phyloP scores from a whole-genome alignment of 2,329 filamentous ascomycete species.

The Teratosphaeria destructans region DNA sequence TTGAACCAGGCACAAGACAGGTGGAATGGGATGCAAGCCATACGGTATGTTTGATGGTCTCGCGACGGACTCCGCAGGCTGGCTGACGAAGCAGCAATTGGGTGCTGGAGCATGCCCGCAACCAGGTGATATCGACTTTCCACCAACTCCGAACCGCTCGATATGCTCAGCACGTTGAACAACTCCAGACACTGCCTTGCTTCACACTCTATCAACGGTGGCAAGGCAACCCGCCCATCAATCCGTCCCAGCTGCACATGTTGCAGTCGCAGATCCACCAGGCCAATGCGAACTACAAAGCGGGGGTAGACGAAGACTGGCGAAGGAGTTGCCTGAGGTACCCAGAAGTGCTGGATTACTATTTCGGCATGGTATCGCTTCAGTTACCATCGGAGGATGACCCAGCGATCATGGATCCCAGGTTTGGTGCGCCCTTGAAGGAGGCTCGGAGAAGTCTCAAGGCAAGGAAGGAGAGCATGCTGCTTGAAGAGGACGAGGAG shows the following conservation, averaged over 20 bases:
- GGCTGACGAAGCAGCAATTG: conserved; percentile 28
- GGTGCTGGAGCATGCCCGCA: conserved; percentile 36
- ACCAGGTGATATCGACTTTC: conserved; percentile 35
- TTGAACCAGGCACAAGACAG: conserved; percentile 22
- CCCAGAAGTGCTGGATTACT: conserved; percentile 73
- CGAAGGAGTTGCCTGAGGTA: conserved; percentile 63
- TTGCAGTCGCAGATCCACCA: conserved; percentile 46
- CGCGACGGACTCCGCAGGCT: not conserved
- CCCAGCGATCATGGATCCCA: conserved; percentile 27
- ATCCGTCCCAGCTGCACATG: conserved; percentile 29
- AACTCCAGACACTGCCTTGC: conserved; percentile 35
- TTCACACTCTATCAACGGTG: conserved; percentile 38
- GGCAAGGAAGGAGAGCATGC: conserved; percentile 20
- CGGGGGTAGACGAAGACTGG: conserved; percentile 72
- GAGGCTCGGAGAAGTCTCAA: conserved; percentile 25
- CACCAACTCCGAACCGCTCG: conserved; percentile 30
- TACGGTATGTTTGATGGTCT: conserved; percentile 14
- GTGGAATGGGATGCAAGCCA: conserved; percentile 18
- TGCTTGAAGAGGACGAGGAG: conserved; percentile 1
- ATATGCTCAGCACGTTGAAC: conserved; percentile 31
- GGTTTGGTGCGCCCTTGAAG: conserved; percentile 12
- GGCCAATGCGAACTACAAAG: conserved; percentile 57
- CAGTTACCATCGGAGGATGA: conserved; percentile 49
- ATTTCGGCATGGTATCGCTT: conserved; percentile 60
- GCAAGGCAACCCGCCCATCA: conserved; percentile 34